These are phyloP conservation scores for Passiflora organensis DNA, from an alignment of 345 rosid genomes.

Conservation along the genomic window DNA sequence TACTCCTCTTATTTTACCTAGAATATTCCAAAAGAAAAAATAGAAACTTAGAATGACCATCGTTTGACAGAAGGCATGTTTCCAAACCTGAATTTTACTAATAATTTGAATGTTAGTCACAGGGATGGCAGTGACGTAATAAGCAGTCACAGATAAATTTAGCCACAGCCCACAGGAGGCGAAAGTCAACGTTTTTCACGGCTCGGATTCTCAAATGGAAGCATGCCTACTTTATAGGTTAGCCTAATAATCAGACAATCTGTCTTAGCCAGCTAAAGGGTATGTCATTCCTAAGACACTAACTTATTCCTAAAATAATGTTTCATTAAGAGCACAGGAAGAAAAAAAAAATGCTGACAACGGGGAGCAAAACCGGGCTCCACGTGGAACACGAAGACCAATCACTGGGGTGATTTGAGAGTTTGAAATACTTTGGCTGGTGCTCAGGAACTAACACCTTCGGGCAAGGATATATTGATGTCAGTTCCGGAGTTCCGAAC, in stretches of 20 bases:
- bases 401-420: slow-evolving; percentile 25
- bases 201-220: too few relatives aligned
- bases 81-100: too few relatives aligned
- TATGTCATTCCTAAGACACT: slow-evolving; percentile 5
- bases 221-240: too few relatives aligned
- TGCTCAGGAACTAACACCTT: slow-evolving; percentile 8
- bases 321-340: slow-evolving; percentile 9
- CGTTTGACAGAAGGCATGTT: too few relatives aligned
- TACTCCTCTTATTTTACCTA: too few relatives aligned
- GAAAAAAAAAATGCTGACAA: slow-evolving; percentile 1
- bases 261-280: neutral
- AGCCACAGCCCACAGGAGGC: too few relatives aligned
- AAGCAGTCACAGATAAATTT: too few relatives aligned
- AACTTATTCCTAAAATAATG: slow-evolving; percentile 12
- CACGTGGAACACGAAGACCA: neutral
- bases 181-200: too few relatives aligned
- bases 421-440: slow-evolving; percentile 5
- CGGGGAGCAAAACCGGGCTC: neutral
- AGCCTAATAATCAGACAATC: slow-evolving; percentile 6
- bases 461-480: slow-evolving; percentile 53
- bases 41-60: too few relatives aligned
- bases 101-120: too few relatives aligned
- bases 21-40: too few relatives aligned
- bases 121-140: too few relatives aligned
- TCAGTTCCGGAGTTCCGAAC: slow-evolving; percentile 46